Evolutionary conservation across 495 filamentous ascomycete species (phyloP).

Genomic region (Aspergillus haitiensis): DNA sequence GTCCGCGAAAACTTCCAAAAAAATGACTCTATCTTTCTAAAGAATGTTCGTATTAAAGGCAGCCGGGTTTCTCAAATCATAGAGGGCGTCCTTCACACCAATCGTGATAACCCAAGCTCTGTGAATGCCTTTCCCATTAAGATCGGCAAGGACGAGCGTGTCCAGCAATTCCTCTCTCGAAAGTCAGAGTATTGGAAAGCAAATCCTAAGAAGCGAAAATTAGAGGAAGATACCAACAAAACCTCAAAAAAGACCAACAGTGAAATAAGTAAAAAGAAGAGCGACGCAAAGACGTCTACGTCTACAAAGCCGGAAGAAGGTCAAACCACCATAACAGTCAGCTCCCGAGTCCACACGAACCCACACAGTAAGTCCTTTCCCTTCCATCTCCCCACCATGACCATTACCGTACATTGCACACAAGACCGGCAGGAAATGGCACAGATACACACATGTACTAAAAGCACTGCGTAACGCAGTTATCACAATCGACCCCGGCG

Average conservation of each 20-base stretch:
- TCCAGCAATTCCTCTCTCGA: conserved; percentile 62
- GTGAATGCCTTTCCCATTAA: conserved; percentile 55
- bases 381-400: neutral
- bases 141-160: conserved; percentile 44
- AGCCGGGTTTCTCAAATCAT: conserved; percentile 51
- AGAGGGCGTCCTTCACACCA: conserved; percentile 72
- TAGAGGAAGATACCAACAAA: conserved; percentile 36
- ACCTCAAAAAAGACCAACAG: conserved; percentile 35
- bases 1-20: conserved; percentile 55
- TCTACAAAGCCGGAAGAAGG: conserved; percentile 35
- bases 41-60: conserved; percentile 70
- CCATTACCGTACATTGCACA: neutral
- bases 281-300: conserved; percentile 8
- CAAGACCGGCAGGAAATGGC: too few species aligned
- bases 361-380: conserved; percentile 34
- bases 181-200: conserved; percentile 60
- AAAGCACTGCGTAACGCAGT: conserved; percentile 30
- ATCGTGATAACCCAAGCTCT: conserved; percentile 51
- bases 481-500: conserved; percentile 29
- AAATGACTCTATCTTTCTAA: conserved; percentile 61
- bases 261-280: conserved; percentile 34
- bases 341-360: conserved; percentile 44
- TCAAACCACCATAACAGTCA: conserved; percentile 25
- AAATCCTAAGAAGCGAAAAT: conserved; percentile 41
- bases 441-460: conserved; percentile 2